Percentiles rank a stretch among this genome's conserved stretches.
phyloP scores from a whole-genome alignment of 106 monocot species.

The Dioscorea alata region DNA sequence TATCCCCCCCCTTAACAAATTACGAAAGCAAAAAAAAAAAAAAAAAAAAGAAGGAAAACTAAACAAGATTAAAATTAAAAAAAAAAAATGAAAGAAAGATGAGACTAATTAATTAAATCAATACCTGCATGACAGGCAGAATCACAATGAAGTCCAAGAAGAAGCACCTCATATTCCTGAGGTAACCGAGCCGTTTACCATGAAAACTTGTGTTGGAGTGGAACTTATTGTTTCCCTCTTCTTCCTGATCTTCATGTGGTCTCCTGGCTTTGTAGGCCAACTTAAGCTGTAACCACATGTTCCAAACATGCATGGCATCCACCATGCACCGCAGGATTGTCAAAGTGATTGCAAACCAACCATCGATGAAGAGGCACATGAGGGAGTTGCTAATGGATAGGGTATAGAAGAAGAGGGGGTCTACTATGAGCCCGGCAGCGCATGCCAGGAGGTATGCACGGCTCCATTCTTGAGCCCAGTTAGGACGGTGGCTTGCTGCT shows the following conservation, averaged over 20 bases:
- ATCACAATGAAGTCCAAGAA: slow-evolving; percentile 44
- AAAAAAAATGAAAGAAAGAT: not conserved
- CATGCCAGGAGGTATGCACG: not conserved
- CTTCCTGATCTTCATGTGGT: not conserved
- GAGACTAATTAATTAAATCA: no score
- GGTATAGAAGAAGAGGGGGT: slow-evolving; percentile 6
- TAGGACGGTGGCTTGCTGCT: not conserved
- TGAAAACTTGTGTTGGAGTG: not conserved
- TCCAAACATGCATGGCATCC: slow-evolving; percentile 7
- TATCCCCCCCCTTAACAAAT: no score
- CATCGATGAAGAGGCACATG: slow-evolving; percentile 3
- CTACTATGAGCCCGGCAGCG: slow-evolving; percentile 6
- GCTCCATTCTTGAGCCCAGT: slow-evolving; percentile 7
- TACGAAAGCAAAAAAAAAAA: no score
- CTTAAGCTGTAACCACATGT: slow-evolving; percentile 1
- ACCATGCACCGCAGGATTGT: slow-evolving; percentile 10
- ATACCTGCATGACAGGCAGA: slow-evolving; percentile 41
- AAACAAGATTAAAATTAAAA: not conserved
- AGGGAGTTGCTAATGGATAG: not conserved
- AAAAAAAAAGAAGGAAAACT: no score
- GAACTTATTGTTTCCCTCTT: not conserved
- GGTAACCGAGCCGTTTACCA: slow-evolving; percentile 1
- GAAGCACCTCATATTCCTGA: slow-evolving; percentile 26
- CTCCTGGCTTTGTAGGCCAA: not conserved
- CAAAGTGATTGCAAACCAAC: slow-evolving; percentile 11